phyloP scores from a whole-genome alignment of 805 yeast genomes.

The Candida qinlingensis region DNA sequence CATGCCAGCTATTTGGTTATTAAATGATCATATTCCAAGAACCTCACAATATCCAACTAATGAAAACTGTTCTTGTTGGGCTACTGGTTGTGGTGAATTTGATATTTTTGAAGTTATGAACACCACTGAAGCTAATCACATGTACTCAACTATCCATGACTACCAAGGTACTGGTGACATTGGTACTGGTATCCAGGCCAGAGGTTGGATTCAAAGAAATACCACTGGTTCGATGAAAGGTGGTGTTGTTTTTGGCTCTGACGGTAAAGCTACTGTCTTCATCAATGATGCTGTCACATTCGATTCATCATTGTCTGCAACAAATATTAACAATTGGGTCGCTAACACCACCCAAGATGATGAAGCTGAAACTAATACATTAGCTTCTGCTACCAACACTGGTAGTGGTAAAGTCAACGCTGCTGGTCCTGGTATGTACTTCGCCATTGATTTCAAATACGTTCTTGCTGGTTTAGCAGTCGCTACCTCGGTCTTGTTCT shows the following conservation, averaged over 20 bases:
- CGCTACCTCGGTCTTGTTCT: conserved; percentile 11
- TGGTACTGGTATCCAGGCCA: conserved; percentile 51
- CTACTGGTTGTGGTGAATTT: conserved; percentile 73
- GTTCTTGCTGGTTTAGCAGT: conserved; percentile 22
- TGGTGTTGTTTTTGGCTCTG: conserved; percentile 63
- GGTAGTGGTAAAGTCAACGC: conserved; percentile 26
- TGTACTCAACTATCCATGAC: conserved; percentile 68
- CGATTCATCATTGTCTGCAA: conserved; percentile 38
- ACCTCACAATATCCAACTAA: conserved; percentile 64
- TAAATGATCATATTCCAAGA: conserved; percentile 69
- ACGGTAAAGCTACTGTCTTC: conserved; percentile 59
- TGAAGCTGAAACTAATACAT: conserved; percentile 27
- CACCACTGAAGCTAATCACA: conserved; percentile 45
- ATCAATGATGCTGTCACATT: conserved; percentile 48
- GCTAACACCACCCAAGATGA: conserved; percentile 25
- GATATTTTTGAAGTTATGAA: conserved; percentile 75
- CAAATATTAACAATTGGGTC: conserved; percentile 44
- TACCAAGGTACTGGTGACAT: conserved; percentile 67
- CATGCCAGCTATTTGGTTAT: conserved; percentile 74
- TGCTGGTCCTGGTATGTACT: conserved; percentile 9
- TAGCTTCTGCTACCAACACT: conserved; percentile 33
- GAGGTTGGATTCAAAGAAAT: conserved; percentile 54
- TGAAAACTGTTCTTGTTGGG: conserved; percentile 69
- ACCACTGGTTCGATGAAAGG: conserved; percentile 51
- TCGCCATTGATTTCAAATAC: conserved; percentile 15